Conservation (phyloP, 768 basidiomycete species). For the Leccinellum albellum region DNA sequence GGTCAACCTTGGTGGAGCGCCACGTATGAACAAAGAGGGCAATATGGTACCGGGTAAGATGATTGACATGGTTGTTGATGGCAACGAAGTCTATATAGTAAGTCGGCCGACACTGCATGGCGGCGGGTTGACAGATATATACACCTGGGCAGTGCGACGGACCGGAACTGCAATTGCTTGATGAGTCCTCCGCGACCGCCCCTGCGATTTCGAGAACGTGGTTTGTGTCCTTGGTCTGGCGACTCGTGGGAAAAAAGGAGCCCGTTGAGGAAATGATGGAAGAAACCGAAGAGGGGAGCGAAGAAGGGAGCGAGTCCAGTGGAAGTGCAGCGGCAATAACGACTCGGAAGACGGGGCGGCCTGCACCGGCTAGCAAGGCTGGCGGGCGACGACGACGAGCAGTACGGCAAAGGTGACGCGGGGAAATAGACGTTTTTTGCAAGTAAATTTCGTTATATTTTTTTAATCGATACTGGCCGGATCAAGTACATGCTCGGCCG, state of each 20-base stretch:
- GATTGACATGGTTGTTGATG: slow-evolving; percentile 82
- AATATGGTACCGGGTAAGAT: slow-evolving; percentile 45
- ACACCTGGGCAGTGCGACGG: slow-evolving; percentile 49
- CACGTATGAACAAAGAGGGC: slow-evolving; percentile 54
- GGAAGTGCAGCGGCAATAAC: slow-evolving; percentile 38
- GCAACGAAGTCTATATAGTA: slow-evolving; percentile 70
- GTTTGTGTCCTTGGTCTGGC: slow-evolving; percentile 49
- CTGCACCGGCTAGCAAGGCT: slow-evolving; percentile 45
- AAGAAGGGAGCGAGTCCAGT: slow-evolving; percentile 44
- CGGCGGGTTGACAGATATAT: slow-evolving; percentile 8
- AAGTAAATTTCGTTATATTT: neutral
- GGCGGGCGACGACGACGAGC: slow-evolving; percentile 66
- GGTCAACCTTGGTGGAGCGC: slow-evolving; percentile 58
- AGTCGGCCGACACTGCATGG: slow-evolving; percentile 31
- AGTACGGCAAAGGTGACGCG: slow-evolving; percentile 41
- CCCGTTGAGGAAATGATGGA: slow-evolving; percentile 25
- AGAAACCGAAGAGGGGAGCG: slow-evolving; percentile 40
- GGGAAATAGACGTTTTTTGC: slow-evolving; percentile 17
- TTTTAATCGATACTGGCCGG: neutral
- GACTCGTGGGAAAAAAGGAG: slow-evolving; percentile 18
- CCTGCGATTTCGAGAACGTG: slow-evolving; percentile 68
- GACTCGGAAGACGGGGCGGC: slow-evolving; percentile 20
- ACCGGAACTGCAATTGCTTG: slow-evolving; percentile 53
- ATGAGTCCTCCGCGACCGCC: slow-evolving; percentile 51
- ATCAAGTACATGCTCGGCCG: slow-evolving; percentile 6